phyloP scores from a whole-genome alignment of 331 rosid genomes.

The Stylosanthes scabra region DNA sequence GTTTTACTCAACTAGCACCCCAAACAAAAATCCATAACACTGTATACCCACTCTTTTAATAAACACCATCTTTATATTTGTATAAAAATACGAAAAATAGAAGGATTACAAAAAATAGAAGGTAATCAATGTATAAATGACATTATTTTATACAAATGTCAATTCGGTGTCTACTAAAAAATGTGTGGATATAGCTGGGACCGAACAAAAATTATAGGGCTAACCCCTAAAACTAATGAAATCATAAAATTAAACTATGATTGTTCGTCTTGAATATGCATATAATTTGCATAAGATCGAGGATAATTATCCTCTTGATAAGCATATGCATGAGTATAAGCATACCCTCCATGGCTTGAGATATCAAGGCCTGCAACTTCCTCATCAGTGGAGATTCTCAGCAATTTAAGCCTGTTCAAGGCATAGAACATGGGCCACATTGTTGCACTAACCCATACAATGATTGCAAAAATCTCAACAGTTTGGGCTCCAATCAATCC shows the following conservation, averaged over 20 bases:
- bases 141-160: too few species aligned
- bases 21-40: too few species aligned
- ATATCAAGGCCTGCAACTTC: conserved; percentile 76
- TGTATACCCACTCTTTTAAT: too few species aligned
- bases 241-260: conserved; percentile 23
- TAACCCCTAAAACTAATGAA: neutral
- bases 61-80: too few species aligned
- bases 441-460: conserved; percentile 71
- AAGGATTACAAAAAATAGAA: too few species aligned
- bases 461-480: conserved; percentile 56
- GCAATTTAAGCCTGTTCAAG: conserved; percentile 53
- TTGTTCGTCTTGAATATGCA: conserved; percentile 25
- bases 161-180: too few species aligned
- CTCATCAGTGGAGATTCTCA: conserved; percentile 60
- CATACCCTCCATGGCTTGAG: conserved; percentile 75
- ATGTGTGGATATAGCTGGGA: too few species aligned
- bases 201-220: too few species aligned
- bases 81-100: too few species aligned
- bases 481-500: conserved; percentile 70
- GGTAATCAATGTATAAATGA: too few species aligned
- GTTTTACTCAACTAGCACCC: too few species aligned
- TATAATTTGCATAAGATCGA: conserved; percentile 41
- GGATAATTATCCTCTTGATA: conserved; percentile 43
- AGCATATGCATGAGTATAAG: conserved; percentile 63
- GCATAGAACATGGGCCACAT: conserved; percentile 69